Percentiles rank a stretch among this genome's conserved stretches.
These are phyloP conservation scores for Pseudogymnoascus sp. DNA, from an alignment of 2,329 filamentous ascomycete genomes.

Conservation along the genomic window DNA sequence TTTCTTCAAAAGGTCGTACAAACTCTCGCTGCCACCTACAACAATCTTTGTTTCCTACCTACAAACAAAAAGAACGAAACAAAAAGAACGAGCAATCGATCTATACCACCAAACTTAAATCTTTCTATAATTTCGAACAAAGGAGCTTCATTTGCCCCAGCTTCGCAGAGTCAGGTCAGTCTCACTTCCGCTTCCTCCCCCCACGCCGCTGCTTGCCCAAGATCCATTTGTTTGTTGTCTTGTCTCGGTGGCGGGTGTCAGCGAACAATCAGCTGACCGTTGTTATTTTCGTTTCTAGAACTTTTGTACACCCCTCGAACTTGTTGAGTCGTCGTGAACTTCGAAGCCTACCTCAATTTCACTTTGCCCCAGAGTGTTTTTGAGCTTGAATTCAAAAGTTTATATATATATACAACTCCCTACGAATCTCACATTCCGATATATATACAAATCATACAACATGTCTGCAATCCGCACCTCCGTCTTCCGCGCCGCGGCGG, in stretches of 20 bases:
- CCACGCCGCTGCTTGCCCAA: background rate
- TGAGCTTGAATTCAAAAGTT: background rate
- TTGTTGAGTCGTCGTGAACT: conserved; percentile 2
- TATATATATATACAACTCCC: background rate
- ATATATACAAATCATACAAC: background rate
- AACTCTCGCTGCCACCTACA: background rate
- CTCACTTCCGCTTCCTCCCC: background rate
- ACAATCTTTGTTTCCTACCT: background rate
- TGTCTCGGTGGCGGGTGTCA: background rate
- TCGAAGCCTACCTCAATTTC: background rate
- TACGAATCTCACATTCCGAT: background rate
- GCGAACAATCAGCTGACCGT: background rate
- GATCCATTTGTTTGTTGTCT: no score
- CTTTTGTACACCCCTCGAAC: background rate
- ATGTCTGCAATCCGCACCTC: conserved; percentile 10
- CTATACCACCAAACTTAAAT: no score
- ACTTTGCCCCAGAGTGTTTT: background rate
- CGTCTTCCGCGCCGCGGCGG: conserved; percentile 8
- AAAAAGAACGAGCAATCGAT: background rate
- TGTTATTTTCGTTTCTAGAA: background rate
- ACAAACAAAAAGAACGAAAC: background rate
- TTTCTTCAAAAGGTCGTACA: background rate
- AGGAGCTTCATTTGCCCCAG: background rate
- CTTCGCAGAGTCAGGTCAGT: background rate
- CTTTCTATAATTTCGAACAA: background rate